Evolutionary conservation across 1,284 basidiomycete species (phyloP).

Genomic region (Sphaerobolus stellatus): DNA sequence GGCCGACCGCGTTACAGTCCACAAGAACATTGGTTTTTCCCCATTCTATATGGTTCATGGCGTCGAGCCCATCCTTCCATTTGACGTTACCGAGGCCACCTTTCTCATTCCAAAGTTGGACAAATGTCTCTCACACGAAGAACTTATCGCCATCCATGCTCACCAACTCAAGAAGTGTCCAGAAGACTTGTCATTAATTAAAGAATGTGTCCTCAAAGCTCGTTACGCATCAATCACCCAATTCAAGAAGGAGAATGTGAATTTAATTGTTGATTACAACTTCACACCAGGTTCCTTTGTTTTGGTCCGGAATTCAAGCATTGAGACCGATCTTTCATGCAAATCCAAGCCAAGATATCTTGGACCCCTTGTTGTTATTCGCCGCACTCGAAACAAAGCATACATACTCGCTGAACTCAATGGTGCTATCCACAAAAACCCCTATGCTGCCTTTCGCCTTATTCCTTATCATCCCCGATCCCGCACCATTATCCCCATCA

Average conservation of each 20-base stretch:
- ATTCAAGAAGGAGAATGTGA: slow-evolving; percentile 6
- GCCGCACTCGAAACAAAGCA: too few relatives aligned
- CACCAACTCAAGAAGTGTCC: slow-evolving; percentile 20
- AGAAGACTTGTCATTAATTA: slow-evolving; percentile 19
- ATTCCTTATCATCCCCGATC: too few relatives aligned
- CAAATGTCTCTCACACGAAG: neutral
- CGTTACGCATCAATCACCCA: slow-evolving; percentile 17
- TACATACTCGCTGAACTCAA: too few relatives aligned
- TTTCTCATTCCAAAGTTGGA: neutral
- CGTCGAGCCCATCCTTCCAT: slow-evolving; percentile 37
- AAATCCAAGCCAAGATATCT: slow-evolving; percentile 33
- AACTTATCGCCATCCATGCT: slow-evolving; percentile 12
- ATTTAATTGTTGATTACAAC: slow-evolving; percentile 20
- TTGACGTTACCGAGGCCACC: slow-evolving; percentile 39
- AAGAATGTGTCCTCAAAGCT: neutral
- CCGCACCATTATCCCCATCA: too few relatives aligned
- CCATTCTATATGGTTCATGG: slow-evolving; percentile 40
- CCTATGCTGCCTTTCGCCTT: too few relatives aligned
- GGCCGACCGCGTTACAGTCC: slow-evolving; percentile 39
- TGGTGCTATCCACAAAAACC: too few relatives aligned
- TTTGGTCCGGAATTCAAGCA: slow-evolving; percentile 33
- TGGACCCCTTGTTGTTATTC: too few relatives aligned
- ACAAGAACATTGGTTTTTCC: slow-evolving; percentile 28
- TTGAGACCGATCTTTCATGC: slow-evolving; percentile 33
- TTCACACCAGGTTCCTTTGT: slow-evolving; percentile 38